These are phyloP conservation scores for Mortierella sp. DNA, from an alignment of 371 early-diverging fungal species.

Conservation along the genomic window DNA sequence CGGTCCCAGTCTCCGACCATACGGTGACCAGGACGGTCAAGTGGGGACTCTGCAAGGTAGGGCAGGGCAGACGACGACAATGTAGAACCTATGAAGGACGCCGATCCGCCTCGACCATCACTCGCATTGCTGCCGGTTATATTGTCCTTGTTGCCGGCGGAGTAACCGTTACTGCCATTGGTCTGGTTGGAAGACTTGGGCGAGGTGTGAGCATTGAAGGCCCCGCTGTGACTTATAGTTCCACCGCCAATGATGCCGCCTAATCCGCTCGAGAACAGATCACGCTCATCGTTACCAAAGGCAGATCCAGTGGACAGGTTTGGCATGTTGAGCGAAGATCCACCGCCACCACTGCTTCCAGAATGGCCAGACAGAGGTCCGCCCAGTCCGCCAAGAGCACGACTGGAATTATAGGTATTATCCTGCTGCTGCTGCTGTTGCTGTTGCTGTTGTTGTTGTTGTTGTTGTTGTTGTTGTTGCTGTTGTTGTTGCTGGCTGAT, in stretches of 20 bases:
- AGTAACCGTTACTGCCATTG: neutral
- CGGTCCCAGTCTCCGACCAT: conserved; percentile 49
- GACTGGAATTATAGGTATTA: conserved; percentile 4
- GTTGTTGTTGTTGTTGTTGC: too few species aligned
- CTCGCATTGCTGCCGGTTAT: neutral
- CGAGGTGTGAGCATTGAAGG: conserved; percentile 9
- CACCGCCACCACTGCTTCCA: neutral
- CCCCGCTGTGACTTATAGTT: conserved; percentile 43
- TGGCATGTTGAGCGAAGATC: conserved; percentile 8
- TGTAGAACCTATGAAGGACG: conserved; percentile 14
- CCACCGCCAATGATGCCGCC: conserved; percentile 53
- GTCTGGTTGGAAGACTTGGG: conserved; percentile 4
- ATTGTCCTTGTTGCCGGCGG: neutral
- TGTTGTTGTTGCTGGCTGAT: conserved; percentile 19
- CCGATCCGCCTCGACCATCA: neutral
- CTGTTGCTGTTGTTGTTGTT: conserved; percentile 5
- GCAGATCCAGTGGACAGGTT: conserved; percentile 24
- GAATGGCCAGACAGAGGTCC: neutral
- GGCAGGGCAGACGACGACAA: conserved; percentile 38
- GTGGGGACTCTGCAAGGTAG: conserved; percentile 21
- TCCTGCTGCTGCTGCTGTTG: conserved; percentile 8
- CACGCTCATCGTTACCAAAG: conserved; percentile 30
- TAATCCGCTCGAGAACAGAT: conserved; percentile 45
- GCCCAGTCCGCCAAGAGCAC: conserved; percentile 9
- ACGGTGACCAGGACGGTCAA: conserved; percentile 42